phyloP scores from a whole-genome alignment of 306 rosid genomes.

The Clitoria ternatea region DNA sequence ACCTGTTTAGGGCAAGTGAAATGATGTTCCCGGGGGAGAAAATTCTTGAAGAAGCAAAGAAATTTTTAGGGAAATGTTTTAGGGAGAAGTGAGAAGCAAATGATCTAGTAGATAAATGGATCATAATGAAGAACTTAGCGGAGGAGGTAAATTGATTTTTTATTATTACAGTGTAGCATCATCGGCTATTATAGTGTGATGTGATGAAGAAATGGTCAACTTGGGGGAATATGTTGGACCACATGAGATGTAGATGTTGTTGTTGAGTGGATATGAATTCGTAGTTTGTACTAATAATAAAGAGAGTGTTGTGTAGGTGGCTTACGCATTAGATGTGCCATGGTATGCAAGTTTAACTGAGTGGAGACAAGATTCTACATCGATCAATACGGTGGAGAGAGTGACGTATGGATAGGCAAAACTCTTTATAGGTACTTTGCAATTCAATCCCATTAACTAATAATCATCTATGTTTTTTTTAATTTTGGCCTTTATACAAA shows the following conservation, averaged over 20 bases:
- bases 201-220: not conserved
- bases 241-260: too few relatives aligned
- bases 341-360: constrained; percentile 75
- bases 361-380: constrained; percentile 76
- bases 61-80: constrained; percentile 53
- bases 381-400: too few relatives aligned
- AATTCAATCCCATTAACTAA: not conserved
- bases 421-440: constrained; percentile 70
- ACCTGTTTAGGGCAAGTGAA: constrained; percentile 66
- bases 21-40: constrained; percentile 64
- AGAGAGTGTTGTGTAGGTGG: constrained; percentile 43
- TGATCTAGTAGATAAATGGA: constrained; percentile 86
- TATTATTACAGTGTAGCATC: too few relatives aligned
- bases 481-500: too few relatives aligned
- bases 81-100: constrained; percentile 50
- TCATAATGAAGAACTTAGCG: constrained; percentile 67
- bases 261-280: too few relatives aligned
- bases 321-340: constrained; percentile 74
- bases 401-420: constrained; percentile 99
- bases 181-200: not conserved
- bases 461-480: too few relatives aligned
- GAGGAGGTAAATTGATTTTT: too few relatives aligned
- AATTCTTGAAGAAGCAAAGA: constrained; percentile 61
- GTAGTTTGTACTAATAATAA: not conserved
- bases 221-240: not conserved